phyloP scores from a whole-genome alignment of 2,329 filamentous ascomycete species.

The Polychaeton citri region DNA sequence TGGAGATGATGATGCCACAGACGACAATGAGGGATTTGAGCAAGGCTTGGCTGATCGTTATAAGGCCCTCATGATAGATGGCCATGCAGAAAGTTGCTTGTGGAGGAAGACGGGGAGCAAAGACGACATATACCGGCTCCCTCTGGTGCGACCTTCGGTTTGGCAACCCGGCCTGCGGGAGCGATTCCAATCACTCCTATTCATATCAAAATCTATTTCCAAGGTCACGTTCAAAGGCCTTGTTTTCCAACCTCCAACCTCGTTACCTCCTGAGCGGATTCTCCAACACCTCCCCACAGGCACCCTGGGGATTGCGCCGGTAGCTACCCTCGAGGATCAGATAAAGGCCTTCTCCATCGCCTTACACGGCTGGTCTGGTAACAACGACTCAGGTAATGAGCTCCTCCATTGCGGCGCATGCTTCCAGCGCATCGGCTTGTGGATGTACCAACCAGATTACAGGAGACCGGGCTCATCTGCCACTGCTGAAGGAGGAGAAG shows the following conservation, averaged over 20 bases:
- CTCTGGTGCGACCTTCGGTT: constrained; percentile 22
- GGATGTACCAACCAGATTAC: constrained; percentile 68
- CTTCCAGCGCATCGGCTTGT: constrained; percentile 75
- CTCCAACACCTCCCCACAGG: not conserved
- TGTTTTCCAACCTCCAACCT: constrained; percentile 1
- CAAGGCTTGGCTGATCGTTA: constrained; percentile 66
- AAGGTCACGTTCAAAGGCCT: not conserved
- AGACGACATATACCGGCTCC: constrained; percentile 52
- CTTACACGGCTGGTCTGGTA: constrained; percentile 38
- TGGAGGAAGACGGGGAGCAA: constrained; percentile 86
- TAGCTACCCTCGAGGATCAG: not conserved
- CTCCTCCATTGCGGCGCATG: constrained; percentile 74
- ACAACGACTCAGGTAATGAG: constrained; percentile 50
- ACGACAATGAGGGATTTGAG: constrained; percentile 16
- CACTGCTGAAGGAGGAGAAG: constrained; percentile 31
- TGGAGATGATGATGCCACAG: constrained; percentile 10
- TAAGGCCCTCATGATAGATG: constrained; percentile 54
- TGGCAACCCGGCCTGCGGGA: constrained; percentile 21
- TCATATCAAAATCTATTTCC: constrained; percentile 7
- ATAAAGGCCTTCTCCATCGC: constrained; percentile 20
- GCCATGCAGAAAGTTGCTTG: constrained; percentile 68
- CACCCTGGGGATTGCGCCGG: not conserved
- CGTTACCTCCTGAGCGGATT: not conserved
- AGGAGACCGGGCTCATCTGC: constrained; percentile 5
- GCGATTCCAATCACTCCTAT: constrained; percentile 13